These are phyloP conservation scores for Coemansia sp. DNA, from an alignment of 192 early-diverging fungal species.

Conservation along the genomic window DNA sequence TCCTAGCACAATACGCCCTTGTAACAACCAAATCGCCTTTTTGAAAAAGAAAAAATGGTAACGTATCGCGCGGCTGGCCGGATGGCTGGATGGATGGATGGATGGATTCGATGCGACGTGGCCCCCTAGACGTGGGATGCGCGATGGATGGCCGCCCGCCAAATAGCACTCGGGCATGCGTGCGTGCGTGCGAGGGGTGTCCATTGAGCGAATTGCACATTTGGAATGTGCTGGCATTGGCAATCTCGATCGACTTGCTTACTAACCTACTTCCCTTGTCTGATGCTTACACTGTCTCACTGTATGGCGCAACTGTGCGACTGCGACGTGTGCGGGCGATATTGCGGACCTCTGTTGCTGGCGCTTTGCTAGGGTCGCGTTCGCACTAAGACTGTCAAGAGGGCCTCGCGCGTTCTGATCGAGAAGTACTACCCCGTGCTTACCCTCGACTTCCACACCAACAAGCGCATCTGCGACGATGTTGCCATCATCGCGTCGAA, in stretches of 20 bases:
- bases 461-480: constrained; percentile 99
- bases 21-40: too few species aligned
- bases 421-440: constrained; percentile 99
- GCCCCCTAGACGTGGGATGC: neutral
- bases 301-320: neutral
- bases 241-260: neutral
- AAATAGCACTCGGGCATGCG: too few species aligned
- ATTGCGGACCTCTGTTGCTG: neutral
- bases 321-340: neutral
- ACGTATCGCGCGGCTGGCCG: neutral
- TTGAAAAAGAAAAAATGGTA: constrained; percentile 8
- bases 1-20: too few species aligned
- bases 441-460: constrained; percentile 99
- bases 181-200: neutral
- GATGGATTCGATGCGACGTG: too few species aligned
- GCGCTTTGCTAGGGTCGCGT: constrained; percentile 81
- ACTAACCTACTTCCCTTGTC: neutral
- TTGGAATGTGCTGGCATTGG: neutral
- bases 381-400: constrained; percentile 99
- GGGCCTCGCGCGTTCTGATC: constrained; percentile 99
- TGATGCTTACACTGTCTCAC: constrained; percentile 3
- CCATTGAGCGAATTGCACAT: neutral
- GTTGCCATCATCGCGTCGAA: constrained; percentile 98
- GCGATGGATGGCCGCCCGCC: constrained; percentile 12
- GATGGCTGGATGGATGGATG: too few species aligned